Evolutionary conservation across 2,329 filamentous ascomycete species (phyloP).

Genomic region (Daldinia sp.): DNA sequence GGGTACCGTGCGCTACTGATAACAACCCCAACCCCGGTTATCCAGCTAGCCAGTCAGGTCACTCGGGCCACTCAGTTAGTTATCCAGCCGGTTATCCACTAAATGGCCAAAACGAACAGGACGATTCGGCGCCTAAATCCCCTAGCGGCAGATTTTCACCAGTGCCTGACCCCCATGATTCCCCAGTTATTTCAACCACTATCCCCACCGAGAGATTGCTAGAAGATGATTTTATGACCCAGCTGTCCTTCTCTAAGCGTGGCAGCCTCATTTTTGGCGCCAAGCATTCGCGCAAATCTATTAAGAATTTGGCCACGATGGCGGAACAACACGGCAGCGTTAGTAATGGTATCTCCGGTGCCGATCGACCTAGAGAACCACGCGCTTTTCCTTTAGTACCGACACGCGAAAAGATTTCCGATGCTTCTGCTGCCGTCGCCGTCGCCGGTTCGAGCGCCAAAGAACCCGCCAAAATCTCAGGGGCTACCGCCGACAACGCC

Average conservation of each 20-base stretch:
- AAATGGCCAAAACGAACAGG: slow-evolving; percentile 23
- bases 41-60: no score
- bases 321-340: slow-evolving; percentile 38
- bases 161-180: slow-evolving; percentile 50
- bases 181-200: slow-evolving; percentile 60
- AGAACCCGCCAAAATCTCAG: slow-evolving; percentile 28
- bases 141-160: slow-evolving; percentile 42
- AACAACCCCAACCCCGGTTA: no score
- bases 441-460: slow-evolving; percentile 25
- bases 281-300: slow-evolving; percentile 48
- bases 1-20: slow-evolving; percentile 37
- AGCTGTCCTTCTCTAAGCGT: slow-evolving; percentile 68
- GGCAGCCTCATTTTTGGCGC: slow-evolving; percentile 70
- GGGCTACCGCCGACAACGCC: slow-evolving; percentile 21
- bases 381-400: slow-evolving; percentile 44
- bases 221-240: slow-evolving; percentile 65
- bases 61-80: no score
- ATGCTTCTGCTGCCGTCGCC: slow-evolving; percentile 16
- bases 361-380: slow-evolving; percentile 24
- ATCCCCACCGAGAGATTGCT: slow-evolving; percentile 66
- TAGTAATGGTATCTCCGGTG: slow-evolving; percentile 19
- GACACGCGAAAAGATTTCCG: slow-evolving; percentile 37
- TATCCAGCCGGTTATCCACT: slow-evolving; percentile 30
- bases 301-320: slow-evolving; percentile 37
- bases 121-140: slow-evolving; percentile 37